Percentiles rank a stretch among this genome's conserved stretches.
Evolutionary conservation across 257 asterid genomes (phyloP).

Genomic region (Plectranthus barbatus): DNA sequence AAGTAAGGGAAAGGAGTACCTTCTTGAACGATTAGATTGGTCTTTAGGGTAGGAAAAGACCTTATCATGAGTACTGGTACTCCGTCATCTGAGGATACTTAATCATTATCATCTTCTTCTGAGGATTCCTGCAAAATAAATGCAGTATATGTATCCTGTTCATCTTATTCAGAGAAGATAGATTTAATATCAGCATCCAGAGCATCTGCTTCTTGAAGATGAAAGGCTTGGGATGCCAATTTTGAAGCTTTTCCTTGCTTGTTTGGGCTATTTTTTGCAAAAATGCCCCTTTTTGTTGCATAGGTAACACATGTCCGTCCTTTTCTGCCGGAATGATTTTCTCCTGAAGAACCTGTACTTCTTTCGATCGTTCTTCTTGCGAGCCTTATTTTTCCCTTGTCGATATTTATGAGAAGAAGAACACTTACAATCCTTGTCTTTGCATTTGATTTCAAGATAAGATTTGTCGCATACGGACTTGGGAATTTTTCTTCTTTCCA

Average conservation of each 20-base stretch:
- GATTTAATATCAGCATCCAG: not conserved
- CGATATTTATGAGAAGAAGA: not conserved
- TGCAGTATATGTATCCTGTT: not conserved
- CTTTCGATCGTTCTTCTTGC: not conserved
- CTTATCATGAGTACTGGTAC: not conserved
- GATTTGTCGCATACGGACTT: not conserved
- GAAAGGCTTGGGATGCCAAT: not conserved
- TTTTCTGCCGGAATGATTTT: not conserved
- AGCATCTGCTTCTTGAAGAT: not conserved
- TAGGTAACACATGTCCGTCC: not conserved
- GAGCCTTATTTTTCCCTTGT: too few relatives aligned
- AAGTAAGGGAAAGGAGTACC: not conserved
- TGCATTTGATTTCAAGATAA: not conserved
- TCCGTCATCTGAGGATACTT: not conserved
- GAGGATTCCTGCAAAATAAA: not conserved
- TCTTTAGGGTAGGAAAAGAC: not conserved
- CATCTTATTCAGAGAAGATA: not conserved
- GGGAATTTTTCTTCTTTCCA: not conserved
- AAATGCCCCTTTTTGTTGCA: not conserved
- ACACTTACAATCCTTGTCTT: not conserved
- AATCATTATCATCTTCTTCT: too few relatives aligned
- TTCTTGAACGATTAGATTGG: not conserved
- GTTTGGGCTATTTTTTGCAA: not conserved
- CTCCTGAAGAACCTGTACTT: not conserved
- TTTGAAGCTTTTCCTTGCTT: not conserved